Conservation (phyloP, 208 protist species). For the Leishmania gerbilli region DNA sequence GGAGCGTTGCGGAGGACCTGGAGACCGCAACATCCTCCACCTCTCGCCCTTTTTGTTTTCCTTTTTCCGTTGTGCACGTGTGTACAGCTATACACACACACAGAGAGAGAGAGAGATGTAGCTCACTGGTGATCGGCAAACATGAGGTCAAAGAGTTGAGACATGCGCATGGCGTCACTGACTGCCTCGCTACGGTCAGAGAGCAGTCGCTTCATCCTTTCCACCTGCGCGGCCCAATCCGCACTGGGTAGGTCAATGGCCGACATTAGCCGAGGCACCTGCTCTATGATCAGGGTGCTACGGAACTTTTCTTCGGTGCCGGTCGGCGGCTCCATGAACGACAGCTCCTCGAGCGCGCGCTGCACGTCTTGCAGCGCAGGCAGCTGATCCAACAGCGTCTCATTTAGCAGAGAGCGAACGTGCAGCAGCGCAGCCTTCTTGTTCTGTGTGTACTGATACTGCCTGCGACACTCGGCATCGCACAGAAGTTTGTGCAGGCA, state of each 20-base stretch:
- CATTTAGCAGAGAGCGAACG: conserved; percentile 75
- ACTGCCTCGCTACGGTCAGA: conserved; percentile 46
- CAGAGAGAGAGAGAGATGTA: background rate
- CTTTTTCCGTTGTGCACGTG: background rate
- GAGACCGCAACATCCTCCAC: background rate
- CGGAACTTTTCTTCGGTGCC: conserved; percentile 91
- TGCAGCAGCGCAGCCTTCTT: conserved; percentile 84
- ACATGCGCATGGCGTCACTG: conserved; percentile 75
- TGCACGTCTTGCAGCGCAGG: conserved; percentile 83
- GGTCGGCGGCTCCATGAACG: conserved; percentile 85
- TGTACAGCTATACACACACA: background rate
- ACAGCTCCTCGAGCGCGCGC: conserved; percentile 89
- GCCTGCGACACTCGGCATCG: conserved; percentile 72
- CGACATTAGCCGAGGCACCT: conserved; percentile 81
- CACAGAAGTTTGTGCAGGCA: conserved; percentile 89
- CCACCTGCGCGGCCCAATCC: conserved; percentile 38
- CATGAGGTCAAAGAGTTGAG: conserved; percentile 82
- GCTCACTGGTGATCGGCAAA: conserved; percentile 38
- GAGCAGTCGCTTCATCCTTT: conserved; percentile 43
- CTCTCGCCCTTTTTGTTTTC: background rate
- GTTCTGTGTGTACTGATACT: conserved; percentile 83
- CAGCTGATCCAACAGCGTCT: conserved; percentile 91
- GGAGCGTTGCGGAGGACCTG: background rate
- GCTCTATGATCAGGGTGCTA: conserved; percentile 85
- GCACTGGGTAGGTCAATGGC: conserved; percentile 40